Percentiles rank a stretch among this genome's conserved stretches.
Conservation (phyloP, 1,284 basidiomycete species). For the Fomitopsis schrenkii region DNA sequence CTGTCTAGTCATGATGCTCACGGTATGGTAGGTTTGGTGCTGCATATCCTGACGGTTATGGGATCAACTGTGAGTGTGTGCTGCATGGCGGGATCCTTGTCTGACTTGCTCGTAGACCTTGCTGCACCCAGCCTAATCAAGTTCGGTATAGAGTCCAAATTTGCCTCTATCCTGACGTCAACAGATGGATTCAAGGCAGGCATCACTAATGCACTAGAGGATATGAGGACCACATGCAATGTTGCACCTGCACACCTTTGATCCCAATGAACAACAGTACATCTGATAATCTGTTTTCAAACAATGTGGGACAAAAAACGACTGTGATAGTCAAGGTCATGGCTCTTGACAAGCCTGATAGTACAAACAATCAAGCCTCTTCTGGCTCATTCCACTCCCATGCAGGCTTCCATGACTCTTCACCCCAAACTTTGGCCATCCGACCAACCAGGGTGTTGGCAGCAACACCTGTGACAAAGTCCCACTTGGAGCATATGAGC, state of each 20-base stretch:
- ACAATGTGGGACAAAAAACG: too few relatives aligned
- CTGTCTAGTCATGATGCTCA: background rate
- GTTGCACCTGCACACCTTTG: constrained; percentile 7
- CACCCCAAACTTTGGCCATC: constrained; percentile 35
- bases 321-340: too few relatives aligned
- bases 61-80: constrained; percentile 79
- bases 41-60: constrained; percentile 81
- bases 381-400: constrained; percentile 33
- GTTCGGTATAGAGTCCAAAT: constrained; percentile 94
- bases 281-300: background rate
- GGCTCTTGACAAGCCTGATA: too few relatives aligned
- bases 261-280: background rate
- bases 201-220: constrained; percentile 64
- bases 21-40: constrained; percentile 62
- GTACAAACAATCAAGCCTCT: constrained; percentile 12
- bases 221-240: constrained; percentile 62
- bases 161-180: constrained; percentile 66
- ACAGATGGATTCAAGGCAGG: constrained; percentile 69
- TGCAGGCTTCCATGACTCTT: constrained; percentile 36
- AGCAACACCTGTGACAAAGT: constrained; percentile 45
- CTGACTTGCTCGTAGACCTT: constrained; percentile 56
- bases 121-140: constrained; percentile 81
- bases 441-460: constrained; percentile 41
- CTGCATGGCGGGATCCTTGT: background rate
- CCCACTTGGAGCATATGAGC: constrained; percentile 56